Base-by-base conservation (phyloP, 371 early-diverging fungal genomes). In the Lichtheimia hyalospora region DNA sequence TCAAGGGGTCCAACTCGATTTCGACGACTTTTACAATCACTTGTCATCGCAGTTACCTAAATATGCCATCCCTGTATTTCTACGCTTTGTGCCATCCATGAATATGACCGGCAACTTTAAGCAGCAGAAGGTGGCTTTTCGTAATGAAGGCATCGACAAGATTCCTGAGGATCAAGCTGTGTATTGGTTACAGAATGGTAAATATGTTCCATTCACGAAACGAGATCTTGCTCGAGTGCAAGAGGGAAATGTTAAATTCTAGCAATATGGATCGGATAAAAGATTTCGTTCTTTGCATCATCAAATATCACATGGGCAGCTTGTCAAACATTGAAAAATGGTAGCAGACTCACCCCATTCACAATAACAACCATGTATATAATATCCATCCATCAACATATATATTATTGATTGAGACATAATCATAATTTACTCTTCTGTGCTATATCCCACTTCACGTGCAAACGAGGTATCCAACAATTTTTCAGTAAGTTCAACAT, bases 41-140 rank as follows among this genome's bases (percentile, higher is more conserved):
- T 60, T 82, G 24, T 43, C 63, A 8, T 59, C 61, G 43, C 66
- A 71, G 16, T 53, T 89, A 43, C 89, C 89, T 5, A 69, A 67
- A 40, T 89, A 88, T 58, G 84, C 88, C 15, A 67, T 83, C 0
- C 89, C 88, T 0, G 54, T 86, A 21, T 89, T 83, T 54, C 64
- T 88, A 25, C 76, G 88, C 6, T 61, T 79, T 54, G 67, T 77
- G 7, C 69, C 70, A 25, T 55, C 60, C 52, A 71, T 84, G 69
- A 78, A 77, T 40, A 61, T 74, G 21, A 85, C 84, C 5, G 82
- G 74, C 23, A 83, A 84, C 3, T 82, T 82, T 56, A 85, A 85
- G 54, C 82, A 81, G 20, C 77, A 74, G 57, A 85, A 83, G 59
- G 75, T 77, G 3, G 73, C 67, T 48, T 69, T 77, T 34, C 69